A percentile compares a stretch with the other conserved stretches of the same genome.
Evolutionary conservation across 805 yeast species (phyloP).

Genomic region (Komagataella populi): DNA sequence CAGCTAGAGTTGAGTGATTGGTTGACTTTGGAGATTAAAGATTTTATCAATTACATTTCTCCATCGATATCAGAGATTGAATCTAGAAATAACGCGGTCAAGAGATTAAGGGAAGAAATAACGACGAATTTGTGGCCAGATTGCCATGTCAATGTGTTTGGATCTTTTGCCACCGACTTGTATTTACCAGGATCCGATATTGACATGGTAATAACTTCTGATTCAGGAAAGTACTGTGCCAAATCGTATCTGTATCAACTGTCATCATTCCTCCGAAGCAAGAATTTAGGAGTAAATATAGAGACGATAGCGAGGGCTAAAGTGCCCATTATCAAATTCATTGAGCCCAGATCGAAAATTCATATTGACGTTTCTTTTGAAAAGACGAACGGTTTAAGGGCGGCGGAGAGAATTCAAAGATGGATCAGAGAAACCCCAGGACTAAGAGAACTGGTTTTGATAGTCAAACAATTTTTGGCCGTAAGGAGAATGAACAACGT

Average conservation of each 20-base stretch:
- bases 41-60: conserved; percentile 73
- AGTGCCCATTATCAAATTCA: conserved; percentile 88
- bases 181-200: conserved; percentile 93
- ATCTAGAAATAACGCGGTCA: conserved; percentile 52
- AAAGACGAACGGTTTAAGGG: conserved; percentile 66
- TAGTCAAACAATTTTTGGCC: conserved; percentile 74
- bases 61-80: conserved; percentile 68
- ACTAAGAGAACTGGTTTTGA: conserved; percentile 64
- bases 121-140: conserved; percentile 57
- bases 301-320: conserved; percentile 84
- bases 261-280: conserved; percentile 51
- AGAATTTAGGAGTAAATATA: conserved; percentile 51
- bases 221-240: conserved; percentile 41
- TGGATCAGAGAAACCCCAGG: conserved; percentile 75
- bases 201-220: conserved; percentile 76
- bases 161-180: conserved; percentile 87
- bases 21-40: conserved; percentile 75
- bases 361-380: conserved; percentile 89
- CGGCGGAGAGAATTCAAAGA: conserved; percentile 61
- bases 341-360: conserved; percentile 55
- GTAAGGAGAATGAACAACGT: conserved; percentile 74
- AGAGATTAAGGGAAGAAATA: conserved; percentile 38
- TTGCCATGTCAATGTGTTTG: conserved; percentile 75
- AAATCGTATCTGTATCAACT: conserved; percentile 59
- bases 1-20: conserved; percentile 75